Base-by-base conservation (phyloP, 176 grass and related monocot species). In the Musa troglodytarum region DNA sequence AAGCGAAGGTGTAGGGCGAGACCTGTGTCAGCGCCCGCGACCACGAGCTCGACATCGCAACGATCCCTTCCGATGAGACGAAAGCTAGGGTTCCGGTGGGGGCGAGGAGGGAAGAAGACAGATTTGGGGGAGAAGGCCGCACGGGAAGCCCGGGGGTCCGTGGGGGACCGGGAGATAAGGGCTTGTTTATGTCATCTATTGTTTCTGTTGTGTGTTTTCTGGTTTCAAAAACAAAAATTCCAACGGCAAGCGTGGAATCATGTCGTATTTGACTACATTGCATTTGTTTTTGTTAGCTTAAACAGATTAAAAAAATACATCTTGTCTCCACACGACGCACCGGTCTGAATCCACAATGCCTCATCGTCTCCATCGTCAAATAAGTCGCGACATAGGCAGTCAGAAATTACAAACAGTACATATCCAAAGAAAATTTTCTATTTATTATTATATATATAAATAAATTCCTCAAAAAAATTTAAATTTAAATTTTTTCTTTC, bases 1-100 rank as follows among this genome's bases (percentile, higher is more conserved):
- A 90, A 69, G 88, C 67, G 90, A 99, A 99, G 84, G 95, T 89
- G 84, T 99, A 99, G 68, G 90, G 95, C 56, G 95, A 99, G 80
- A 99, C 94, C 23, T 89, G 95, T 67, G 86, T 82, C 82, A 94
- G 82, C 74, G 88, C 90, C 55, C 85, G 88, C 72, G 84, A 68
- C 95, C 95, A 94, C 55, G 94, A 92, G 71, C 85, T 86, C n/a
- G 89, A 82, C 71, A 73, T 73, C 71, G 51, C 71, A 8, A 50
- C 49, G 15, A 69, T 69, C 52, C 2, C 71, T 73, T 53, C 19
- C 49, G 17, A 54, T 24, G 1, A 68, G 65, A 34, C 22, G 63
- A 65, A 14, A 10, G 8, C 16, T 70, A 70, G 9, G 15, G 1
- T 19, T 70, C 20, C 17, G 13, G 29, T 24, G 43, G 11, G 9